Conservation (phyloP, 2,329 filamentous ascomycete genomes). For the Botrytis deweyae region DNA sequence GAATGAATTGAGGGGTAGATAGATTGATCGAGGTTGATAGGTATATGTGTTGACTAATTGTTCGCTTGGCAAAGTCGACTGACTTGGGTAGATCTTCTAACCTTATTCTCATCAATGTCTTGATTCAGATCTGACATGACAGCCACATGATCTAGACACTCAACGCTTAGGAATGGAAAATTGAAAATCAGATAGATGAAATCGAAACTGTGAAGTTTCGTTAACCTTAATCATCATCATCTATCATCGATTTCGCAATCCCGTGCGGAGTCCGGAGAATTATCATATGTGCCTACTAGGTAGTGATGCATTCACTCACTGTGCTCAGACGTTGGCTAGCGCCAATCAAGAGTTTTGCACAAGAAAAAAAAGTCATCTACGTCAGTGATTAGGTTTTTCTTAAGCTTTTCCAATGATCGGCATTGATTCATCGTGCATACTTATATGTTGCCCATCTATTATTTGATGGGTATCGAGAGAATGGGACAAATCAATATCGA, state of each 20-base stretch:
- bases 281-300: background rate
- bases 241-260: background rate
- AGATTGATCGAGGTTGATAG: background rate
- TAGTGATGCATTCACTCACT: background rate
- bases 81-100: background rate
- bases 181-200: background rate
- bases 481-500: background rate
- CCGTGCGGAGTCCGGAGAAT: background rate
- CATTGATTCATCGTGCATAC: background rate
- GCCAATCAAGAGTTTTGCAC: background rate
- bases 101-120: background rate
- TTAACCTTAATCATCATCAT: background rate
- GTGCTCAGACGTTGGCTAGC: background rate
- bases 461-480: background rate
- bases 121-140: background rate
- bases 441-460: background rate
- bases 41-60: background rate
- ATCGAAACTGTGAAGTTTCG: too few relatives aligned
- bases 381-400: background rate
- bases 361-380: slow-evolving; percentile 11
- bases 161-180: background rate
- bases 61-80: background rate
- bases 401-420: background rate
- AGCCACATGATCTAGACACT: background rate
- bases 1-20: background rate